Evolutionary conservation across 2,329 filamentous ascomycete species (phyloP).

Genomic region (Hirsutella thompsonii): DNA sequence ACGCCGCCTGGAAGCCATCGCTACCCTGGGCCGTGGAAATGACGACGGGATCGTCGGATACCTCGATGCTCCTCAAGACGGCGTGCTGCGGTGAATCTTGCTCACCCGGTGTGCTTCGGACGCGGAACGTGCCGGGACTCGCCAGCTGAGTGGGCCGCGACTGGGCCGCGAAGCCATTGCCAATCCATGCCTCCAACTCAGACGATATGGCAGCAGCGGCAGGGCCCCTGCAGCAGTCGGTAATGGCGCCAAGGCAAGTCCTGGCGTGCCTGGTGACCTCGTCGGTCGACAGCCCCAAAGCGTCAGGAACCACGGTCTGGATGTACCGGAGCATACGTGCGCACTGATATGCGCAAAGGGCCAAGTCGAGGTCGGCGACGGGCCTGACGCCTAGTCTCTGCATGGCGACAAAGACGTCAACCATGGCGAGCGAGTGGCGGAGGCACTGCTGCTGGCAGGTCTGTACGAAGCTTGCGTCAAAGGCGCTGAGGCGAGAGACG

Average conservation of each 20-base stretch:
- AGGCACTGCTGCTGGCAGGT: slow-evolving; percentile 38
- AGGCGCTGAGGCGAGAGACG: slow-evolving; percentile 25
- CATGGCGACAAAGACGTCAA: slow-evolving; percentile 39
- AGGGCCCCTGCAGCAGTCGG: slow-evolving; percentile 35
- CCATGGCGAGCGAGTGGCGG: slow-evolving; percentile 41
- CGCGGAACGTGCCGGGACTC: slow-evolving; percentile 7
- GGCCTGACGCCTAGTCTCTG: slow-evolving; percentile 37
- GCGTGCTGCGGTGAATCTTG: slow-evolving; percentile 5
- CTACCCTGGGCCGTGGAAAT: slow-evolving; percentile 3
- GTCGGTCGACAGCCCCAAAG: slow-evolving; percentile 30
- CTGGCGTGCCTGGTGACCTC: slow-evolving; percentile 34
- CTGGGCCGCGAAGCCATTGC: slow-evolving; percentile 23
- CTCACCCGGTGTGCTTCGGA: slow-evolving; percentile 1
- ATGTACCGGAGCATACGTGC: slow-evolving; percentile 38
- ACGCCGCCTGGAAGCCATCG: no score
- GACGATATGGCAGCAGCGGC: slow-evolving; percentile 32
- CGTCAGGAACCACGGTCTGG: slow-evolving; percentile 29
- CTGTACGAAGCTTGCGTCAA: slow-evolving; percentile 35
- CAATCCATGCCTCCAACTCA: slow-evolving; percentile 39
- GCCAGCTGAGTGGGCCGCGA: slow-evolving; percentile 4
- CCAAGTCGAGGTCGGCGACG: slow-evolving; percentile 40
- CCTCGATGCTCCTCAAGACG: slow-evolving; percentile 11
- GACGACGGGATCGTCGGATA: slow-evolving; percentile 15
- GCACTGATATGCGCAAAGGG: slow-evolving; percentile 43
- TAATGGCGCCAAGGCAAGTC: slow-evolving; percentile 37